phyloP scores from a whole-genome alignment of 257 asterid genomes.

The Linderniella brevidens region DNA sequence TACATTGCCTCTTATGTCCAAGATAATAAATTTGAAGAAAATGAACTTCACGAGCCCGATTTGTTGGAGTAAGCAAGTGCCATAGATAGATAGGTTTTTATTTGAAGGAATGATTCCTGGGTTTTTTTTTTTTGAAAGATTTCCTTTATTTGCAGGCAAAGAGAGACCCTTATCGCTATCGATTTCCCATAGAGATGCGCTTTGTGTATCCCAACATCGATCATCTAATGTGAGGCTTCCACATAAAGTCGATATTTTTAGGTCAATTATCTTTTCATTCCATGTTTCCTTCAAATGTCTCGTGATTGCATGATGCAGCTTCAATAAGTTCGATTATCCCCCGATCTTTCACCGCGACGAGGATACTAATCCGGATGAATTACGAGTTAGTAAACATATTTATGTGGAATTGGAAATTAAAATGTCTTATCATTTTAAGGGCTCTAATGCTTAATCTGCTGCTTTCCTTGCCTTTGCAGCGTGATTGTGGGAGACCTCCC shows the following conservation, averaged over 20 bases:
- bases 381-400: slow-evolving; percentile 52
- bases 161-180: slow-evolving; percentile 83
- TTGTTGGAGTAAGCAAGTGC: too few relatives aligned
- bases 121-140: slow-evolving; percentile 3
- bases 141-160: slow-evolving; percentile 63
- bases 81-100: background rate
- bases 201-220: slow-evolving; percentile 86
- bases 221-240: slow-evolving; percentile 67
- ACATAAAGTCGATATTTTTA: too few relatives aligned
- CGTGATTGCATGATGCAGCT: slow-evolving; percentile 40
- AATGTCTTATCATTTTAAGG: background rate
- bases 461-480: slow-evolving; percentile 30
- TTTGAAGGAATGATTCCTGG: background rate
- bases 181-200: slow-evolving; percentile 94
- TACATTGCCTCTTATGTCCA: background rate
- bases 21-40: background rate
- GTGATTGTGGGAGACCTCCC: slow-evolving; percentile 86
- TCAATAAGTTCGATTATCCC: slow-evolving; percentile 70
- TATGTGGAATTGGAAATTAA: background rate
- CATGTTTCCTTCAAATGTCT: too few relatives aligned
- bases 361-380: slow-evolving; percentile 70
- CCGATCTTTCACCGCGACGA: slow-evolving; percentile 89
- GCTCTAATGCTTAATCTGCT: background rate
- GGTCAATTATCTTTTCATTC: too few relatives aligned
- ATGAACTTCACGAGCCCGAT: too few relatives aligned